Conservation (phyloP, 768 basidiomycete genomes). For the Collybia sordida region DNA sequence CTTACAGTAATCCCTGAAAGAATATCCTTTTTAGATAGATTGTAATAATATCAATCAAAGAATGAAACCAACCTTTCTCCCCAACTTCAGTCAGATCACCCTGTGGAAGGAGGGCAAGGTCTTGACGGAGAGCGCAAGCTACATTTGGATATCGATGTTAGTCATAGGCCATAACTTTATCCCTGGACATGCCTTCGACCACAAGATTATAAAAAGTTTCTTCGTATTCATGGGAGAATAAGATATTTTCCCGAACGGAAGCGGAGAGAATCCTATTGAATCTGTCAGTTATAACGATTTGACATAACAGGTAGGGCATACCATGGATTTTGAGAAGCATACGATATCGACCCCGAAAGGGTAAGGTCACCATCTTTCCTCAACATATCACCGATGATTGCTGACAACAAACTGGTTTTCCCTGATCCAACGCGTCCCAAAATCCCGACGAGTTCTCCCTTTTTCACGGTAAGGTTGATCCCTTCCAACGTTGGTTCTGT, state of each 20-base stretch:
- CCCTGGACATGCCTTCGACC: constrained; percentile 57
- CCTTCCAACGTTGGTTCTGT: constrained; percentile 69
- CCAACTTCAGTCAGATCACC: constrained; percentile 88
- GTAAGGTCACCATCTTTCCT: constrained; percentile 71
- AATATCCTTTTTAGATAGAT: neutral
- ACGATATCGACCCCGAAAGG: constrained; percentile 71
- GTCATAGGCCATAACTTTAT: neutral
- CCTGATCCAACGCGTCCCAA: constrained; percentile 91
- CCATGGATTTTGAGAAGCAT: constrained; percentile 90
- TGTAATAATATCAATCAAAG: neutral
- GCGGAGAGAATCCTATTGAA: constrained; percentile 74
- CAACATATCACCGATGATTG: constrained; percentile 87
- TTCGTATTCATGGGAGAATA: constrained; percentile 89
- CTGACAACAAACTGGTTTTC: constrained; percentile 79
- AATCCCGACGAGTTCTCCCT: constrained; percentile 83
- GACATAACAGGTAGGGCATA: constrained; percentile 23
- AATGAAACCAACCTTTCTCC: constrained; percentile 61
- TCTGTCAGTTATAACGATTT: neutral
- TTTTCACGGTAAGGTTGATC: constrained; percentile 71
- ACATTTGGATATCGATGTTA: neutral
- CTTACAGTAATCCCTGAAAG: constrained; percentile 56
- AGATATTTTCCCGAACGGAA: constrained; percentile 85
- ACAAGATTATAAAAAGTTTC: constrained; percentile 81
- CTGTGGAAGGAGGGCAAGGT: constrained; percentile 74
- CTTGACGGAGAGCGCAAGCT: constrained; percentile 86